Evolutionary conservation across 441 rosid genomes (phyloP).

Genomic region (Gossypium davidsonii): DNA sequence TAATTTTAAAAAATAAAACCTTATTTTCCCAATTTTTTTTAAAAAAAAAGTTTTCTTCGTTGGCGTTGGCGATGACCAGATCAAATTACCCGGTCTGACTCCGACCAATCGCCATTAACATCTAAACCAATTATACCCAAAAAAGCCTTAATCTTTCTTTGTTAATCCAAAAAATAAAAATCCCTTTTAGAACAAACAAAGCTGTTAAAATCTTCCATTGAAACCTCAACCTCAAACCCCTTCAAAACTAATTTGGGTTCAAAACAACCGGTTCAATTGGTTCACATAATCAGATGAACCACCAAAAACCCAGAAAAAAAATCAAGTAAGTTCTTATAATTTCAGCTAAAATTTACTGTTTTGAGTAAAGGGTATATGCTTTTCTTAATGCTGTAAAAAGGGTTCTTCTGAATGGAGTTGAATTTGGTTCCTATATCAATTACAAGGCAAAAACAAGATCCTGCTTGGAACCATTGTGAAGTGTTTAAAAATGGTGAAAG

Average conservation of each 20-base stretch:
- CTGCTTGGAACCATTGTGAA: conserved; percentile 82
- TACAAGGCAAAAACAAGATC: conserved; percentile 68
- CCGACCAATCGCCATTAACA: neutral
- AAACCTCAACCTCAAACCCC: neutral
- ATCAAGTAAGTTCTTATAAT: conserved; percentile 7
- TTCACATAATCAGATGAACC: conserved; percentile 4
- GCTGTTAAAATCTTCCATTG: neutral
- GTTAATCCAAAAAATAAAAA: neutral
- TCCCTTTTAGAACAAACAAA: neutral
- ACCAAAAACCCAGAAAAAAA: neutral
- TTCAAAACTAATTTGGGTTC: neutral
- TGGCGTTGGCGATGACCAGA: neutral
- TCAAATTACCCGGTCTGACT: conserved; percentile 4
- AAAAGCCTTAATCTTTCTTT: neutral
- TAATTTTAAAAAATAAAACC: neutral
- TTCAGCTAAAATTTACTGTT: neutral
- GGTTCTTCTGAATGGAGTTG: conserved; percentile 30
- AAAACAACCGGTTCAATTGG: conserved; percentile 5
- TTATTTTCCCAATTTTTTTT: neutral
- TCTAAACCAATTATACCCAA: neutral
- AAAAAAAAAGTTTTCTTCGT: neutral
- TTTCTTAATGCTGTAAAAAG: neutral
- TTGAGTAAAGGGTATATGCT: neutral
- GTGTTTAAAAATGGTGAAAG: conserved; percentile 51
- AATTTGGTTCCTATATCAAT: conserved; percentile 49